Evolutionary conservation across 345 rosid genomes (phyloP), one percentile per base, ranked within the genome.

Genomic region (Heritiera littoralis): DNA sequence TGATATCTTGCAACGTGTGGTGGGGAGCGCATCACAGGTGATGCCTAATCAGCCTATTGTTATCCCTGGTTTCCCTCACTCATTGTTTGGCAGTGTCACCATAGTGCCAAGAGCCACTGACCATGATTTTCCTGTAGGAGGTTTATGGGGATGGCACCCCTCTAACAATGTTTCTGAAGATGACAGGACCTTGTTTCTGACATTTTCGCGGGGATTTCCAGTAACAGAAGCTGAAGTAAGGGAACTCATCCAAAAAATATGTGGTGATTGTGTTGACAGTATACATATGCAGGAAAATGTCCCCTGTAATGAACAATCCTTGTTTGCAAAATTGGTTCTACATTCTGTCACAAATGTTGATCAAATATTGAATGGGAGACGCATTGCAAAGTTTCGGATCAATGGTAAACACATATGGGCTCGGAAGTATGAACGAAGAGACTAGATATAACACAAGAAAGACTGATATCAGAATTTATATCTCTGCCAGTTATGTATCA

Each of bases 401-500:
- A 85, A 86, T 40, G 87, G 89, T 2, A 88, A 88, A 41, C 91
- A 88, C 63, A 84, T 88, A 2, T 88, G 89, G 89, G 88, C 91
- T 52, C 77, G 91, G 12, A 88, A 88, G 73, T 88, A 88, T 60
- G 91, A 86, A 4, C 86, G 89, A 0, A 63, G 89, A 1, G 86
- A 85, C 28, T 76, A 63, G 41, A 60, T 60, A 60, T 60, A 0
- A 1, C 3, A n/a, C 55, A 61, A 49, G 52, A 14, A 56, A 58
- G 66, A 11, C 11, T 18, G 18, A 38, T 56, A 18, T 7, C 48
- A 58, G 35, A 40, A 58, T 7, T 56, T 35, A 54, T 6, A 35
- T 35, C 38, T 1, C 1, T 32, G 30, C 32, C 5, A 52, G 35
- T 45, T 66, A 66, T 41, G 48, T 40, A 15, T 18, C 14, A 28